Evolutionary conservation across 768 basidiomycete genomes (phyloP), one percentile per base, ranked within the genome.

Genomic region (Boletus subcaerulescens): DNA sequence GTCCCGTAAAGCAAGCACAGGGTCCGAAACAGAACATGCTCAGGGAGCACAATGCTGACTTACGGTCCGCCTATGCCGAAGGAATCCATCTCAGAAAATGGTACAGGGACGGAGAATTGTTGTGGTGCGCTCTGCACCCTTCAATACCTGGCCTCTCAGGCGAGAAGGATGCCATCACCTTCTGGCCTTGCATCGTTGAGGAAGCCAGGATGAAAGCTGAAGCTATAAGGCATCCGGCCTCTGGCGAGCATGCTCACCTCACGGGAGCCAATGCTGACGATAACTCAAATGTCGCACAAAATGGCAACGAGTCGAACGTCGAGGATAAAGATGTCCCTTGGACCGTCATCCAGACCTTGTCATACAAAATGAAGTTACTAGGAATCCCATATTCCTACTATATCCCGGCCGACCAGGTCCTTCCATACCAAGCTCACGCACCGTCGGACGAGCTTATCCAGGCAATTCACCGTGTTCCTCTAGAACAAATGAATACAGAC

Each of bases 141-240:
- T 75, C 84, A 0, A 84, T 90, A 38, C 59, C 65, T 3, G 76
- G 77, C 1, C 65, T 72, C 1, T 63, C 68, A 4, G 68, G 66
- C 2, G 66, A 71, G 17, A 73, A 72, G 17, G 74, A 78, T 46
- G 62, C 61, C n/a, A 87, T 93, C 58, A 64, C 70, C 24, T 86
- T 82, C 62, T 93, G 91, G 91, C 90, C 90, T 2, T 88, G 80
- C 2, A 62, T 91, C 20, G 78, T 92, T 9, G 78, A 85, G 17
- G 81, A 86, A 53, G 66, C 77, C 15, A 77, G 74, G 52, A 65
- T 87, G 49, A 82, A 78, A 63, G 73, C 76, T 3, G 69, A 74
- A 40, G 66, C 80, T 26, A 59, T 76, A 1, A 74, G 75, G 11
- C 64, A 69, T 39, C 52, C 55, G 8, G 17, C 53, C n/a, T 11